Evolutionary conservation across 495 filamentous ascomycete genomes (phyloP), one percentile per base, ranked within the genome.

Genomic region (Aspergillus leporis): DNA sequence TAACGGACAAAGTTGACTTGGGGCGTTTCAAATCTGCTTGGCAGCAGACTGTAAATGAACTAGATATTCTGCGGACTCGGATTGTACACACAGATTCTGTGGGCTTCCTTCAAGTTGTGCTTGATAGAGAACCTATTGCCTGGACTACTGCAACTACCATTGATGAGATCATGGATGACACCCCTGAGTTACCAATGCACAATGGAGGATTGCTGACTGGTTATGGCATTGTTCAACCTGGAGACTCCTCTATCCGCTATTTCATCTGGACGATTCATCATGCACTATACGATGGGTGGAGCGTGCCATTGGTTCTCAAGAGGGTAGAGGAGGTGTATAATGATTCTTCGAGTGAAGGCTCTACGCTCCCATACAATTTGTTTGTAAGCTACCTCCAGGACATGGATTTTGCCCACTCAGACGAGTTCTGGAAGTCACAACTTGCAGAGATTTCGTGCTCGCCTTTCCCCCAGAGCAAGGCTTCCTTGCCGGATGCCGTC

Each of bases 281-380:
- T 58, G 83, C 85, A 1, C 67, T 91, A 0, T 91, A 90, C 53
- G 89, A 91, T 66, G 88, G 86, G 9, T 89, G 86, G 84, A 85
- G 79, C 16, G 76, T 88, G 68, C 77, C 79, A 16, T 69, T 83
- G 19, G 72, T 88, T n/a, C 72, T 86, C 47, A 74, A 82, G 21
- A 78, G 78, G 56, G 78, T 88, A 10, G 81, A 86, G 28, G 69
- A 79, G 23, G 73, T 76, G 28, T 82, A 80, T 53, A 61, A 53
- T 3, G 52, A 56, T 4, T 58, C 61, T 0, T 30, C 61, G 3
- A 23, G 22, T 43, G 51, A 66, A 13, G 53, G 51, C 3, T 41
- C 61, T 21, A 63, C 62, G 3, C 52, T 67, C 5, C 61, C 77
- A 4, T 81, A 78, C 58, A 67, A 63, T 1, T 54, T 75, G 1